A percentile compares a stretch with the other conserved stretches of the same genome.
Conservation (phyloP, 1,139 yeast species). For the Magnusiomyces magnusii region DNA sequence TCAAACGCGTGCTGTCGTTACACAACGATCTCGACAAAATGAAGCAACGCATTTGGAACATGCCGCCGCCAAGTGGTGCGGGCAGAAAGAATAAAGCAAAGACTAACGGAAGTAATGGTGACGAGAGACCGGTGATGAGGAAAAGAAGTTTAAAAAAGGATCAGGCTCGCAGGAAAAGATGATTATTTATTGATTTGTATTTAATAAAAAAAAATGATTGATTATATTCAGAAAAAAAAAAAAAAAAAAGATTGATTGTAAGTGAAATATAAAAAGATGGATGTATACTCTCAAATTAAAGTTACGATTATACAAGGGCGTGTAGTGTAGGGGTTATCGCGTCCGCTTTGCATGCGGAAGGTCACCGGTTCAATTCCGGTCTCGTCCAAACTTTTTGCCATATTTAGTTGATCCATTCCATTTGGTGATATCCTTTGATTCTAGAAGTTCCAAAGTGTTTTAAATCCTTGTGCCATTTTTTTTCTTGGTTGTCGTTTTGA, state of each 20-base stretch:
- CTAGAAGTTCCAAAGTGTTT: not conserved
- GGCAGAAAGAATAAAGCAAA: too few species aligned
- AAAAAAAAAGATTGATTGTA: not conserved
- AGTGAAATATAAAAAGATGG: too few species aligned
- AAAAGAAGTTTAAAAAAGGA: too few species aligned
- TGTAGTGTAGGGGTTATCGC: conserved; percentile 16
- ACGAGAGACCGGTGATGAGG: too few species aligned
- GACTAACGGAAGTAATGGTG: too few species aligned
- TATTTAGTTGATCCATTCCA: conserved; percentile 1
- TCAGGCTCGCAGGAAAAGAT: too few species aligned
- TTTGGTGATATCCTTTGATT: not conserved
- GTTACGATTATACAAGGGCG: conserved; percentile 6
- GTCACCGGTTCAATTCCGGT: conserved; percentile 17
- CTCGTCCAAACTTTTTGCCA: conserved; percentile 14
- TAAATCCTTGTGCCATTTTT: not conserved
- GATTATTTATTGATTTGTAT: too few species aligned
- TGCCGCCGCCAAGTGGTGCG: conserved; percentile 13
- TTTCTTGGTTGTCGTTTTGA: too few species aligned
- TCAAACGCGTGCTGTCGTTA: conserved; percentile 27
- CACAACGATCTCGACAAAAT: conserved; percentile 35
- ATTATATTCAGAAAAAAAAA: not conserved
- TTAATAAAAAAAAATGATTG: too few species aligned
- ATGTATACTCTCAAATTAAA: too few species aligned
- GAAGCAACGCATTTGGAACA: conserved; percentile 35
- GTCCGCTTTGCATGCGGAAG: conserved; percentile 15